Evolutionary conservation across 108 stramenopile genomes (phyloP), one percentile per base, ranked within the genome.

Genomic region (Phaeodactylum tricornutum): DNA sequence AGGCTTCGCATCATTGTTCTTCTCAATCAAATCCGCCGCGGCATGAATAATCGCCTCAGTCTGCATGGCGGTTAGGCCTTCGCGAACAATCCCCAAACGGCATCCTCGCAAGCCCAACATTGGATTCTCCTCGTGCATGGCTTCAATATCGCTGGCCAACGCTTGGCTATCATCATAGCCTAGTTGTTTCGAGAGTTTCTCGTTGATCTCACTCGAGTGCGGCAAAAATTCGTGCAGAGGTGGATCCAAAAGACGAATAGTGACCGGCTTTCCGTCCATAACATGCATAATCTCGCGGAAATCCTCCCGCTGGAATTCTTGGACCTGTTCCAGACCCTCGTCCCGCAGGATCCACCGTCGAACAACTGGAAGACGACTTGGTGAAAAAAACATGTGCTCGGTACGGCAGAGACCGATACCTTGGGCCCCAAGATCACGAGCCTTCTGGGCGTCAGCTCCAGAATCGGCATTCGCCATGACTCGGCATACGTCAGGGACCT

Each of bases 161-260:
- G 61, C 64, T 15, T 71, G 44, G 6, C 61, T 58, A 35, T 72
- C 67, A 15, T 37, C 61, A 44, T 66, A 77, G 1, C 75, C 81
- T 7, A 81, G 66, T 30, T 69, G 41, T 28, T 67, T 46, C 0
- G 82, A 82, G 4, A 84, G 30, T 32, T 59, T 45, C 11, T 62
- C 72, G 26, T 83, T 55, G 7, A 81, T 67, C 39, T 71, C 50
- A 6, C 57, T 58, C 25, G 57, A 46, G 9, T 55, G 66, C 25
- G 89, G 89, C 5, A 87, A 42, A 59, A 92, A 92, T 48, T 92
- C 86, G 47, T 92, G 89, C 9, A 92, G 68, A 2, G 89, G 89
- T 31, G 89, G 89, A 53, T 92, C 89, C 14, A 92, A 45, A 4
- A 92, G 56, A 28, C 89, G 75, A 19, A 92, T 69, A 5, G 86